These are phyloP conservation scores for Penicillium sp. DNA, from an alignment of 2,329 filamentous ascomycete species.

Conservation along the genomic window DNA sequence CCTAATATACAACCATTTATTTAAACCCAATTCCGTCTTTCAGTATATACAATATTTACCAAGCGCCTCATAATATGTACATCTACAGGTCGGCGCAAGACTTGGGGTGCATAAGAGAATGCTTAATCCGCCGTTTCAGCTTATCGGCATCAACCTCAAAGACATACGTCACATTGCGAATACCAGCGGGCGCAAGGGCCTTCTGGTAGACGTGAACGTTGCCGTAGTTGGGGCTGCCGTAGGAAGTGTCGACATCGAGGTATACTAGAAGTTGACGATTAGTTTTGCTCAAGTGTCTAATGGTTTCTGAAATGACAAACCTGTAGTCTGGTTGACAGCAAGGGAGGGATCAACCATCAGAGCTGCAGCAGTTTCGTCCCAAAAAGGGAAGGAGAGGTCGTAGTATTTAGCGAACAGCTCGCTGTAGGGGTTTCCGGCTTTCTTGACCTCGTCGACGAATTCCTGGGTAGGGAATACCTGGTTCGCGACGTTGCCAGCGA, in stretches of 20 bases:
- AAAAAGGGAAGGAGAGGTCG: slow-evolving; percentile 43
- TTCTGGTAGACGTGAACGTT: slow-evolving; percentile 47
- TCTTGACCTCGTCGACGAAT: slow-evolving; percentile 40
- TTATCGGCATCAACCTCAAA: slow-evolving; percentile 37
- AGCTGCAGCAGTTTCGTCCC: slow-evolving; percentile 49
- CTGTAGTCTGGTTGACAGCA: slow-evolving; percentile 38
- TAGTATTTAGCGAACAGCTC: slow-evolving; percentile 41
- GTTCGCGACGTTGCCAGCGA: slow-evolving; percentile 51
- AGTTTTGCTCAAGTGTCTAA: too few species aligned
- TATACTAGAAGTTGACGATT: slow-evolving; percentile 32
- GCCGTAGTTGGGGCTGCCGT: slow-evolving; percentile 42
- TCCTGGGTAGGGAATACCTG: slow-evolving; percentile 43
- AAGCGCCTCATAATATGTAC: not conserved
- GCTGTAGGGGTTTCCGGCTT: slow-evolving; percentile 40
- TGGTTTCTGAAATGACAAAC: slow-evolving; percentile 16
- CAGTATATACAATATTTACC: not conserved
- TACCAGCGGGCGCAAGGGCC: slow-evolving; percentile 36
- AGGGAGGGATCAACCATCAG: slow-evolving; percentile 38
- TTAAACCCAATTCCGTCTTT: too few species aligned
- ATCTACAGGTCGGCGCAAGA: slow-evolving; percentile 12
- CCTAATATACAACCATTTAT: too few species aligned
- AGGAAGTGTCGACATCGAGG: slow-evolving; percentile 45
- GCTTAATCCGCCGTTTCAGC: slow-evolving; percentile 40
- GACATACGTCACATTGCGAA: slow-evolving; percentile 43
- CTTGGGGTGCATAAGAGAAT: slow-evolving; percentile 30